Evolutionary conservation across 73 alveolate species (phyloP), one percentile per base, ranked within the genome.

Genomic region (Paramecium sexaurelia): DNA sequence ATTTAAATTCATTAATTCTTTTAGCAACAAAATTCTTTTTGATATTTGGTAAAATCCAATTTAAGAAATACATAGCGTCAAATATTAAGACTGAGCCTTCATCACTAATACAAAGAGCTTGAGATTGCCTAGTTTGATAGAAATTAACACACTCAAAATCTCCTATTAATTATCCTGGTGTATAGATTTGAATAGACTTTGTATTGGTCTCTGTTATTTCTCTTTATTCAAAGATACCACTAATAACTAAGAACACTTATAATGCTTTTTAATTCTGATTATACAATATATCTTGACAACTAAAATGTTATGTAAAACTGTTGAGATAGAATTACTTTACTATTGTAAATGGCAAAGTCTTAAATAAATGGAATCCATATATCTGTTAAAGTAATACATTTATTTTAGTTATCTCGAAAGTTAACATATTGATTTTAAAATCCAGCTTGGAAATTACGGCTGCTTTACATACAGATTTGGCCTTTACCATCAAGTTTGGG

Each of bases 81-180:
- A 73, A 73, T 3, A 73, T 24, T 1, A 73, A 37, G 0, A 73
- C 87, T 73, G 57, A 8, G 32, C 87, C 87, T 39, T 73, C 87
- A 36, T 73, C 87, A 36, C 66, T 36, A 5, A 73, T 73, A 36
- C 87, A 73, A 6, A 36, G 36, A 20, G 87, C 87, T 11, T 33
- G 20, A 5, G 22, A 36, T 73, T 33, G 15, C 19, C 87, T 73
- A 8, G 57, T 36, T 27, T 32, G 37, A 36, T 15, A 36, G 55
- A 4, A 73, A 36, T 73, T 73, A 2, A 73, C 87, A 27, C 36
- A 27, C 35, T 73, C 87, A 36, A 36, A 73, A 73, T 73, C 87
- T 17, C 87, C 87, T 20, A 73, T 73, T 32, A 73, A 73, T 73
- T 73, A 73, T 73, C 87, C 87, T 11, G 87, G 87, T 73, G 87